These are phyloP conservation scores for Crithidia thermophila DNA, from an alignment of 208 protist species.

Conservation along the genomic window DNA sequence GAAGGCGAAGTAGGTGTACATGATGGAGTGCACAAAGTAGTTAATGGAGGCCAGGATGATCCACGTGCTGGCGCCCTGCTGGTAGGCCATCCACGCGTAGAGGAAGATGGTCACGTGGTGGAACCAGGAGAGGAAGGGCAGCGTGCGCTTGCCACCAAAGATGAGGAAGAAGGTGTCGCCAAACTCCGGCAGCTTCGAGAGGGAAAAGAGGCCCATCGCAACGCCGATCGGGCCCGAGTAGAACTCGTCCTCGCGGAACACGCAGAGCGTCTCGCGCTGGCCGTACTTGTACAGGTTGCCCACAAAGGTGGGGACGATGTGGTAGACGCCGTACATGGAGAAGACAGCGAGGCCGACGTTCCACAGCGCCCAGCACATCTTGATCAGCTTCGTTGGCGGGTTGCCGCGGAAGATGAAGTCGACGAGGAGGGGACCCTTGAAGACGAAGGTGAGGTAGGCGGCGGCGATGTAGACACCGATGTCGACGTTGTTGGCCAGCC, in stretches of 20 bases:
- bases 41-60: conserved; percentile 86
- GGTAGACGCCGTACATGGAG: conserved; percentile 60
- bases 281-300: conserved; percentile 30
- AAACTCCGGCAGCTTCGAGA: conserved; percentile 74
- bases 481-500: conserved; percentile 40
- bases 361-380: conserved; percentile 66
- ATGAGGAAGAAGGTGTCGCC: conserved; percentile 74
- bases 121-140: conserved; percentile 85
- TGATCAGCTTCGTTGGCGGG: conserved; percentile 43
- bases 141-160: conserved; percentile 57
- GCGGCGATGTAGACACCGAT: conserved; percentile 40
- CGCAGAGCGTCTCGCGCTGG: conserved; percentile 48
- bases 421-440: conserved; percentile 30
- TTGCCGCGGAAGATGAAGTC: conserved; percentile 41
- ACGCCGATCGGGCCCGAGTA: conserved; percentile 54
- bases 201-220: conserved; percentile 55
- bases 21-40: conserved; percentile 91
- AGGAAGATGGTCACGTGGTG: conserved; percentile 91
- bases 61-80: conserved; percentile 33
- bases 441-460: conserved; percentile 56
- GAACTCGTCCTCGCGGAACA: conserved; percentile 32
- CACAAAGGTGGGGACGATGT: conserved; percentile 48
- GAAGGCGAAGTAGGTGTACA: conserved; percentile 94
- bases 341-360: conserved; percentile 80
- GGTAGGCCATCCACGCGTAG: conserved; percentile 86